Evolutionary conservation across 1,284 basidiomycete species (phyloP), one percentile per base, ranked within the genome.

Genomic region (Cryptococcus sp.): DNA sequence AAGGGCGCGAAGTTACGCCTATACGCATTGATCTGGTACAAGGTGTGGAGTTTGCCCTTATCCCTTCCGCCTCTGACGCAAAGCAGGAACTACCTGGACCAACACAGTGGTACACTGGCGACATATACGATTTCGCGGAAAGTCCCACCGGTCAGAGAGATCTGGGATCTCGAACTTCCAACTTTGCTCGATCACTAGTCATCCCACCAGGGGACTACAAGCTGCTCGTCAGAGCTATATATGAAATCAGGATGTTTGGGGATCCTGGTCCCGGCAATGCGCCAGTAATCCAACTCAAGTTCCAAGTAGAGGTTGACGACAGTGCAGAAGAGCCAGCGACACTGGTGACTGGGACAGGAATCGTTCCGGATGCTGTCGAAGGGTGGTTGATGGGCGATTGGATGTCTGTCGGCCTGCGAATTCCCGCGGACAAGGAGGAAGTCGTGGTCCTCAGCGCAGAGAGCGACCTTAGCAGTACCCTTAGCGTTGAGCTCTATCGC

Each of bases 171-270:
- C 20, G 19, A 17, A 54, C 58, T 3, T 73, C 73, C 2, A 67
- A 66, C 46, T 67, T 72, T 50, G 71, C 73, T 13, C 44, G 69
- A n/a, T 54, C 57, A 0, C 26, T 77, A 23, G 13, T 48, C 0
- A 55, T 77, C 3, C 15, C 8, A 1, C 65, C 73, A 0, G 76
- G 76, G 4, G 43, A 65, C 22, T 75, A 78, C 50, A 55, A 55
- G 5, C 17, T 76, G 5, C 57, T 78, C 40, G 66, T 73, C 8
- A 55, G 73, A 40, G 74, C 67, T 1, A 48, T 69, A 43, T 78
- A 78, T 59, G 76, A 78, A 54, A 68, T 73, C 34, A 59, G 76
- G 25, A 66, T 76, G 68, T 78, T 76, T 63, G 75, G 75, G 1
- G 76, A 76, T 60, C 73, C 74, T 1, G 69, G 66, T 3, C 8